These are phyloP conservation scores for Melaleuca quinquenervia DNA, from an alignment of 345 rosid species.

Conservation along the genomic window DNA sequence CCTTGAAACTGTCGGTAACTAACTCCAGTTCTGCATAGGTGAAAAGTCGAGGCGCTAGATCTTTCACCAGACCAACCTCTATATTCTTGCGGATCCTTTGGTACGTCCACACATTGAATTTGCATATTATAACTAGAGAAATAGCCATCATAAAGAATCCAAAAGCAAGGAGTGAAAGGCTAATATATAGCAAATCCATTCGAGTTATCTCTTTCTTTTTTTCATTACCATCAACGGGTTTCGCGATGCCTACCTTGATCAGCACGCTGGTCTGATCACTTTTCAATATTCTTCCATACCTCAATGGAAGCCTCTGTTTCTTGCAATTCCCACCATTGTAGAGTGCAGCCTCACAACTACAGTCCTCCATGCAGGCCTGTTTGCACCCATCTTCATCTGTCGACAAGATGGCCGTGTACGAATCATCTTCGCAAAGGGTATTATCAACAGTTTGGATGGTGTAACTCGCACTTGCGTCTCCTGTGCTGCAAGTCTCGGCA, in stretches of 20 bases:
- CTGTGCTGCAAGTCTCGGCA: not conserved
- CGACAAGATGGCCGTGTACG: not conserved
- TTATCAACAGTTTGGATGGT: not conserved
- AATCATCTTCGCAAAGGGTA: conserved; percentile 1
- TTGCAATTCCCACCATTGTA: not conserved
- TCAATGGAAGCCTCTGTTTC: conserved; percentile 16
- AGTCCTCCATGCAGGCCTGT: conserved; percentile 10
- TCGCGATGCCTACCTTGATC: conserved; percentile 2
- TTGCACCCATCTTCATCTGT: not conserved
- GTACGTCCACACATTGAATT: not conserved
- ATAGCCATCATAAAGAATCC: not conserved
- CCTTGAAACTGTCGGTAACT: conserved; percentile 6
- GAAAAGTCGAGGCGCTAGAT: conserved; percentile 1
- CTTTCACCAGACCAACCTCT: not conserved
- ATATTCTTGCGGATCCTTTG: not conserved
- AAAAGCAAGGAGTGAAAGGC: not conserved
- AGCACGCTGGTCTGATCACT: not conserved
- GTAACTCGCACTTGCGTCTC: not conserved
- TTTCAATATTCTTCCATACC: not conserved
- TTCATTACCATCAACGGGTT: not conserved
- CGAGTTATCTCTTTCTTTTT: not conserved
- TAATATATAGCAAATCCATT: not conserved
- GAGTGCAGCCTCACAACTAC: conserved; percentile 18
- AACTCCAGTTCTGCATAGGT: conserved; percentile 2
- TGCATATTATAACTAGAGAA: not conserved